Evolutionary conservation across 164 flowering plant genomes (phyloP).

Genomic region (Vitis labrusca): DNA sequence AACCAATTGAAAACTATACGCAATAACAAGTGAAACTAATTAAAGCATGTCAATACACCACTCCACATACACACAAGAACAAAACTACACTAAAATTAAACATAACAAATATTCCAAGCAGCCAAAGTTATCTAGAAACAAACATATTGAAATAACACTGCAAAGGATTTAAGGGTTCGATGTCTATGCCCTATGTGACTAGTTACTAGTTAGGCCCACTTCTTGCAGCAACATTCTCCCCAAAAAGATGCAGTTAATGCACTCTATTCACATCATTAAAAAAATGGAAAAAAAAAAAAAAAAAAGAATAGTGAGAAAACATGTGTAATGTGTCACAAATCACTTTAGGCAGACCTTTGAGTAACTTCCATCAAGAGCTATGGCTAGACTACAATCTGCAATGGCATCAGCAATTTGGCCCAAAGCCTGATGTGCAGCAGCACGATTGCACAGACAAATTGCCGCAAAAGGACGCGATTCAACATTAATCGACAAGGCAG

Average conservation of each 20-base stretch:
- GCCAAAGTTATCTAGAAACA: neutral
- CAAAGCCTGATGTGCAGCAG: constrained; percentile 90
- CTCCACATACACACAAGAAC: neutral
- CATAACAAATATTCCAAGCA: neutral
- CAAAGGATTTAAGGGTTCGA: too few species aligned
- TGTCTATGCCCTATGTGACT: too few species aligned
- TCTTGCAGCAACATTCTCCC: too few species aligned
- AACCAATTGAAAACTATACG: too few species aligned
- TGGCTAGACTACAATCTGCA: constrained; percentile 92
- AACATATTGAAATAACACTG: too few species aligned
- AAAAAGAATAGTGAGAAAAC: neutral
- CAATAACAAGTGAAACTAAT: too few species aligned
- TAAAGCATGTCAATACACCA: too few species aligned
- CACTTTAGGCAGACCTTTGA: constrained; percentile 56
- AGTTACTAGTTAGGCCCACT: too few species aligned
- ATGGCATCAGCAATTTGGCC: constrained; percentile 90
- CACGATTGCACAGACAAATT: constrained; percentile 92
- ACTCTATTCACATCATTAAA: neutral
- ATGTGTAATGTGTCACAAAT: neutral
- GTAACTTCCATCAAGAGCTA: constrained; percentile 83
- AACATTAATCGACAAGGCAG: constrained; percentile 70
- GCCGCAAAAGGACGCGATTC: constrained; percentile 93
- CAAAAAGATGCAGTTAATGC: too few species aligned
- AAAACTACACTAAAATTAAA: neutral
- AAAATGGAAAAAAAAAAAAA: neutral